These are phyloP conservation scores for Gracilaria vermiculophylla DNA, from an alignment of 23 red algal genomes.

Conservation along the genomic window DNA sequence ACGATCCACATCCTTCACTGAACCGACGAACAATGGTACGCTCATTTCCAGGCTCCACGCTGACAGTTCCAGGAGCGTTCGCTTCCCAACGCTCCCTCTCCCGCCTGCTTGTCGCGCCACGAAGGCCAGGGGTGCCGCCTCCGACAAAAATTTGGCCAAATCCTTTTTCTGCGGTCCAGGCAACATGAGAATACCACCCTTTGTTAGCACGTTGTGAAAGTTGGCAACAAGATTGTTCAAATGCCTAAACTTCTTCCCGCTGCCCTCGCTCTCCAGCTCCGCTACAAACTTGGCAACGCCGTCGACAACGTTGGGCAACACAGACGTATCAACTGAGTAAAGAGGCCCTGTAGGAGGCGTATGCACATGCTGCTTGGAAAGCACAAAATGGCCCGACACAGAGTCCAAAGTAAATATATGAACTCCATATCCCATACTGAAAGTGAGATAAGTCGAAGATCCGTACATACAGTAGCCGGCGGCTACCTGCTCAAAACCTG, in stretches of 20 bases:
- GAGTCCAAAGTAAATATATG: constrained; percentile 90
- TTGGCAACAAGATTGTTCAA: constrained; percentile 89
- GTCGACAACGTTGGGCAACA: constrained; percentile 80
- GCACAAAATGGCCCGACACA: constrained; percentile 92
- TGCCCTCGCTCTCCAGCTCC: constrained; percentile 58
- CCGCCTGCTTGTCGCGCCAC: constrained; percentile 94
- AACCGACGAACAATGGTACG: constrained; percentile 91
- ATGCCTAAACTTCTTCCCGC: constrained; percentile 82
- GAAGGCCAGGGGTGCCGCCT: constrained; percentile 94
- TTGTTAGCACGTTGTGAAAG: constrained; percentile 86
- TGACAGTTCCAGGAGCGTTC: constrained; percentile 86
- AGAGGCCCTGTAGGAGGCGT: constrained; percentile 73
- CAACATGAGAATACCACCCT: constrained; percentile 95
- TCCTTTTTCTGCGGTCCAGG: constrained; percentile 89
- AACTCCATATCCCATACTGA: constrained; percentile 89
- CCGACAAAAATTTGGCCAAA: constrained; percentile 83
- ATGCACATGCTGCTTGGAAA: constrained; percentile 80
- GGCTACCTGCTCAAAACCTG: constrained; percentile 92
- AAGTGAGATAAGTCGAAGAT: constrained; percentile 69
- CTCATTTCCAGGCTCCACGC: constrained; percentile 97
- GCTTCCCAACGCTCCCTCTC: constrained; percentile 85
- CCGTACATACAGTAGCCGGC: constrained; percentile 95
- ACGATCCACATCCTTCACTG: constrained; percentile 76
- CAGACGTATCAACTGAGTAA: constrained; percentile 88
- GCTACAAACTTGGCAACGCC: constrained; percentile 80